phyloP scores from a whole-genome alignment of 768 basidiomycete genomes.

The Pholiota molesta region DNA sequence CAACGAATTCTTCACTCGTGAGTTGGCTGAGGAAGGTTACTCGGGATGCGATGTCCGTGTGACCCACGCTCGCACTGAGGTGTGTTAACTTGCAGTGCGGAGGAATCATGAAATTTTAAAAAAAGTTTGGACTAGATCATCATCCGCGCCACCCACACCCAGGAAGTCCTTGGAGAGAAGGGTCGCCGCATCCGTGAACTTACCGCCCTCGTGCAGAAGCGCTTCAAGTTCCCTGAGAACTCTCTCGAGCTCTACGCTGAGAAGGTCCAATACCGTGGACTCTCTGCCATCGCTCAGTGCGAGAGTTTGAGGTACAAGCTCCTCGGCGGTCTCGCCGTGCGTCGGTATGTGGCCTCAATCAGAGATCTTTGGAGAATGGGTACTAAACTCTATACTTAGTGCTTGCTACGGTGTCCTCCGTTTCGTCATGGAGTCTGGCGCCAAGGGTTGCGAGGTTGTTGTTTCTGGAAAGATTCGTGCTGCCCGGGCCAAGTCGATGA shows the following conservation, averaged over 20 bases:
- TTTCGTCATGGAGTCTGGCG: slow-evolving; percentile 99
- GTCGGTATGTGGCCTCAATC: slow-evolving; percentile 64
- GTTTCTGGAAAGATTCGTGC: slow-evolving; percentile 99
- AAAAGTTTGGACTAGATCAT: slow-evolving; percentile 68
- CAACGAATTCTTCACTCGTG: slow-evolving; percentile 97
- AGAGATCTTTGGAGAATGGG: no score
- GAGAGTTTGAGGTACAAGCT: slow-evolving; percentile 99
- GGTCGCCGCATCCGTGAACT: slow-evolving; percentile 99
- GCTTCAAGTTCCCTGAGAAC: slow-evolving; percentile 99
- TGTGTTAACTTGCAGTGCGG: slow-evolving; percentile 29
- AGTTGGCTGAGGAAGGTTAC: slow-evolving; percentile 99
- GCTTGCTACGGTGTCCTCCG: slow-evolving; percentile 98
- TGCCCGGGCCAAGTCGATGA: slow-evolving; percentile 99
- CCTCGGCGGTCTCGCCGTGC: slow-evolving; percentile 98
- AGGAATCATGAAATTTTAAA: slow-evolving; percentile 2
- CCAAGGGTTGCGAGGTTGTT: slow-evolving; percentile 99
- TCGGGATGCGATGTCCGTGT: slow-evolving; percentile 99
- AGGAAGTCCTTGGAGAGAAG: slow-evolving; percentile 99
- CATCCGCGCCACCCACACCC: slow-evolving; percentile 99
- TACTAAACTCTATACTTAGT: slow-evolving; percentile 16
- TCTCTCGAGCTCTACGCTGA: slow-evolving; percentile 98
- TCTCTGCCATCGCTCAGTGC: slow-evolving; percentile 98
- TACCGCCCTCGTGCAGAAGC: slow-evolving; percentile 97
- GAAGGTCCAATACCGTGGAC: slow-evolving; percentile 97
- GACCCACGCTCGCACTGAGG: slow-evolving; percentile 98